phyloP scores from a whole-genome alignment of 352 stramenopile genomes.

The Elongisporangium undulatum region DNA sequence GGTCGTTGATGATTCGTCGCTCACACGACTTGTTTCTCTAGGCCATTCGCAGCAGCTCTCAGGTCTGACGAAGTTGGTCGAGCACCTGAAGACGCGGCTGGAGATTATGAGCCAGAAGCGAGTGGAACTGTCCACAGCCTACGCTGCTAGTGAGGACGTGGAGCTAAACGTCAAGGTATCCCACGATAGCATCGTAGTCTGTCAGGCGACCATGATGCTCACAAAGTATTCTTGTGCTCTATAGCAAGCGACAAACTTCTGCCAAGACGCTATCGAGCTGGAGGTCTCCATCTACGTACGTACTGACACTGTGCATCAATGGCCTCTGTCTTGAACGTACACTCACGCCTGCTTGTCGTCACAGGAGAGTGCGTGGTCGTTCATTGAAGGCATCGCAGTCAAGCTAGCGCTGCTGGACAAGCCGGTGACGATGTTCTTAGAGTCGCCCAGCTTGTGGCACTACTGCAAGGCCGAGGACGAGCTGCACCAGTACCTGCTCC shows the following conservation, averaged over 20 bases:
- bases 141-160: conserved; percentile 61
- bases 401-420: conserved; percentile 64
- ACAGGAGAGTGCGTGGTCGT: conserved; percentile 77
- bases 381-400: conserved; percentile 72
- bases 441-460: conserved; percentile 70
- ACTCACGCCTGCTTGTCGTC: background rate
- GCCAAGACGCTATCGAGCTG: conserved; percentile 75
- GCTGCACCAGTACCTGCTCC: conserved; percentile 73
- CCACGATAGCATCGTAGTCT: background rate
- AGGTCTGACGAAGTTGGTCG: conserved; percentile 66
- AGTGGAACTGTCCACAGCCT: conserved; percentile 67
- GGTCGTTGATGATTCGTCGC: background rate
- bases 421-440: conserved; percentile 65
- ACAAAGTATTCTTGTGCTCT: conserved; percentile 3
- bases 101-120: conserved; percentile 86
- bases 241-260: conserved; percentile 72
- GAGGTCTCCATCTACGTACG: conserved; percentile 68
- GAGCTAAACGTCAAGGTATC: conserved; percentile 76
- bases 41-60: conserved; percentile 80
- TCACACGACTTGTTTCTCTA: conserved; percentile 13
- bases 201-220: background rate
- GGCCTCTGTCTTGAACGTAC: conserved; percentile 4
- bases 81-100: conserved; percentile 77
- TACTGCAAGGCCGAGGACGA: conserved; percentile 80
- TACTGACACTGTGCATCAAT: conserved; percentile 7